Conservation (phyloP, 148 eudicot genomes). For the Gaultheria prostrata region DNA sequence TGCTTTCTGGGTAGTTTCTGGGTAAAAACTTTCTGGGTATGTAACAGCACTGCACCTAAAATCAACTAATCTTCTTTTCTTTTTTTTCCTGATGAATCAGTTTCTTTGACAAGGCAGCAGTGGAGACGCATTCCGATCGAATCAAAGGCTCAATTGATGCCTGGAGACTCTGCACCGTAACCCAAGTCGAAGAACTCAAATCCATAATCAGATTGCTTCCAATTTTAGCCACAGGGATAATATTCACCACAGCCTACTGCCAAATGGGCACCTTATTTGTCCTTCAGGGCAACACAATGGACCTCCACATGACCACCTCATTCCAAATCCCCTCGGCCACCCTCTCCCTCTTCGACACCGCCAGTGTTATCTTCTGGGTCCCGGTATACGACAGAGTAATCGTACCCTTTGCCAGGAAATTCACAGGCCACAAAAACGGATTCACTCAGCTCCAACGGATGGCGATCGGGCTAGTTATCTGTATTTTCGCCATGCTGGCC, state of each 20-base stretch:
- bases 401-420: constrained; percentile 33
- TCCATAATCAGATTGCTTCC: constrained; percentile 53
- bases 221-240: constrained; percentile 61
- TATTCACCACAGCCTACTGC: constrained; percentile 46
- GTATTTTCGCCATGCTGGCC: constrained; percentile 43
- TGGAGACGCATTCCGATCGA: constrained; percentile 33
- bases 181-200: constrained; percentile 72
- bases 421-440: constrained; percentile 46
- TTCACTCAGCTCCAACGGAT: constrained; percentile 58
- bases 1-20: too few relatives aligned
- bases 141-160: constrained; percentile 33
- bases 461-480: constrained; percentile 53
- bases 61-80: background rate
- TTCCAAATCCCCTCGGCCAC: constrained; percentile 64
- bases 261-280: constrained; percentile 73
- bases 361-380: constrained; percentile 60
- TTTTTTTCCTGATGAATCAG: constrained; percentile 22
- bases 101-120: constrained; percentile 62
- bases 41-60: background rate
- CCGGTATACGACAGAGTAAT: constrained; percentile 44
- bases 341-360: constrained; percentile 53
- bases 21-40: too few relatives aligned
- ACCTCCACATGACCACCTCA: constrained; percentile 48
- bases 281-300: constrained; percentile 59
- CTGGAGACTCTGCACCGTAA: constrained; percentile 65